phyloP scores from a whole-genome alignment of 192 early-diverging fungal species.

The Backusella luteola region DNA sequence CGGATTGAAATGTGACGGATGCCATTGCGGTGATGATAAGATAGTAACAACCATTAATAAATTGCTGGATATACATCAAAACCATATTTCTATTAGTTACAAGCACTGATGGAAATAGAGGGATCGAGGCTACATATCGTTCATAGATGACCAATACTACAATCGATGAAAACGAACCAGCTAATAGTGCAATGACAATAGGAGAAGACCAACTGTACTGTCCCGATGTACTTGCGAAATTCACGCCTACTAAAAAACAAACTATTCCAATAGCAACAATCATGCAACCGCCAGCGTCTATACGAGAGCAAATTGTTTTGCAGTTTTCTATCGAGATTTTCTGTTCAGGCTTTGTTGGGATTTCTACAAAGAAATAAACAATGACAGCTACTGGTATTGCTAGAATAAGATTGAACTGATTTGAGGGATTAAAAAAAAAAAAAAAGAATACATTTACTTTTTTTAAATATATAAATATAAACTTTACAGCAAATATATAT shows the following conservation, averaged over 20 bases:
- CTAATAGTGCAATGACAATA: neutral
- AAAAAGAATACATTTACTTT: no score
- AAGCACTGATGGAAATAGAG: neutral
- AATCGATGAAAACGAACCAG: neutral
- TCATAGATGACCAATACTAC: neutral
- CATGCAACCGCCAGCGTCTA: neutral
- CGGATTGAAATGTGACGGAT: neutral
- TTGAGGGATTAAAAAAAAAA: no score
- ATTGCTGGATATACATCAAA: neutral
- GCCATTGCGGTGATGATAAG: neutral
- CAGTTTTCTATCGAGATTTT: no score
- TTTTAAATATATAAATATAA: no score
- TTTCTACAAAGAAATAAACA: no score
- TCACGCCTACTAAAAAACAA: neutral
- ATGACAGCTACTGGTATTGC: no score
- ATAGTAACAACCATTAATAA: neutral
- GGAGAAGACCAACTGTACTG: neutral
- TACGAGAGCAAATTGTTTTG: no score
- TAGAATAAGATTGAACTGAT: no score
- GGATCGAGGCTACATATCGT: neutral
- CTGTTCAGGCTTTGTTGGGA: no score
- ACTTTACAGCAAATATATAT: no score
- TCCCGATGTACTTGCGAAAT: neutral
- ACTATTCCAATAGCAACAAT: neutral
- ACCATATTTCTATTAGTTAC: neutral